Evolutionary conservation across 306 rosid species (phyloP), one percentile per base, ranked within the genome.

Genomic region (Sophora flavescens): DNA sequence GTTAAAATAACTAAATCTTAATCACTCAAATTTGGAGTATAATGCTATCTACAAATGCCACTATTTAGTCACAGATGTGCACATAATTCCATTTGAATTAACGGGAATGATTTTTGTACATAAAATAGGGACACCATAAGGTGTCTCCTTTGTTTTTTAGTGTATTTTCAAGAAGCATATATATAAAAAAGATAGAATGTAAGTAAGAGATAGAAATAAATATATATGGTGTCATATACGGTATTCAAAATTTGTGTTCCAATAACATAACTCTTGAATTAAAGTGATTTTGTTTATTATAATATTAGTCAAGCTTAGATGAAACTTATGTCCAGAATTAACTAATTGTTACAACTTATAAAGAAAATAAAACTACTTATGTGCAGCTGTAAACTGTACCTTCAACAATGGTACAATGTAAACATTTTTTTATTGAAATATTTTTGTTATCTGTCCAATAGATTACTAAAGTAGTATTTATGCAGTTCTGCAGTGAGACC

Each of bases 1-100:
- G 53, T 65, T 50, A 66, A 22, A 66, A 14, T 51, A 1, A 39
- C 71, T 50, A 62, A 13, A 72, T 72, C 11, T 42, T 42, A 22
- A 51, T 75, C 54, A 64, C 38, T n/a, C 4, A 75, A 74, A n/a
- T 74, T 2, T 22, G 50, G 12, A 72, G 17, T 74, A 52, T 47
- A 22, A 22, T 22, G 0, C 1, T 22, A 22, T 22, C 22, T 22
- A 22, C 22, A 22, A 22, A 0, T 22, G 22, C 22, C 22, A 22
- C 22, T 22, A 4, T n/a, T 9, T 16, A 62, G 60, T 74, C 39
- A 58, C 12, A 30, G 51, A 6, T 18, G 32, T 58, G 33, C 26
- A 17, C 33, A 16, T 10, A 44, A 4, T 44, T 45, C 35, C 65
- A 14, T 39, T 26, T 38, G 61, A 63, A 51, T 18, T 38, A 3